Evolutionary conservation across 257 asterid genomes (phyloP), one percentile per base, ranked within the genome.

Genomic region (Salvia hispanica): DNA sequence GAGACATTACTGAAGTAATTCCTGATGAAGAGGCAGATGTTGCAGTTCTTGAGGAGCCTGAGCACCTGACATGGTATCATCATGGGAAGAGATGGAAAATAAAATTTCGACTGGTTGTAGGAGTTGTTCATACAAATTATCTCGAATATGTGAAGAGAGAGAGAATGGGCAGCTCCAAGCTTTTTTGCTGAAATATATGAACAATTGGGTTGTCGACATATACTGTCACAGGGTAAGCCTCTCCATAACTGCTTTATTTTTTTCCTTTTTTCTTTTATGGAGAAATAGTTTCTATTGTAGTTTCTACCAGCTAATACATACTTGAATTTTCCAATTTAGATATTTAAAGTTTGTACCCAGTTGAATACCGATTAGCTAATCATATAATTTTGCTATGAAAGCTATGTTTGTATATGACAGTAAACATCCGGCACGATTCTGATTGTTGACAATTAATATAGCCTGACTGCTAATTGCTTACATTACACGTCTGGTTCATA

Each of bases 21-120:
- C 96, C 96, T 7, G 96, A 94, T 69, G 93, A 84, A 4, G 97
- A 91, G 67, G 95, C 96, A 66, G 96, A 94, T 82, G 81, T 94
- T 76, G 97, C 97, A 44, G 96, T 94, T 45, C 95, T 94, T 15
- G 99, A 94, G 86, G 99, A 94, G 81, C 97, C 99, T 1, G 99
- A 94, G 87, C 99, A 94, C 81, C 96, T 94, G 75, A 94, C 97
- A 36, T 94, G 99, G 97, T 94, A 91, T 79, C 99, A 94, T 76
- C 99, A 94, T 57, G 99, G 99, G 53, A 87, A 78, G 85, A 80
- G 96, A 76, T 94, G 99, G 99, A 94, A 91, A 80, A 36, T 64
- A 69, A 94, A 91, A 80, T 94, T 91, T 18, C 87, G 82, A 67
- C 75, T 84, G 74, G 99, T 94, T 74, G 51, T 94, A 25, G 99